Evolutionary conservation across 805 yeast species (phyloP).

Genomic region (Barnettozyma siamensis): DNA sequence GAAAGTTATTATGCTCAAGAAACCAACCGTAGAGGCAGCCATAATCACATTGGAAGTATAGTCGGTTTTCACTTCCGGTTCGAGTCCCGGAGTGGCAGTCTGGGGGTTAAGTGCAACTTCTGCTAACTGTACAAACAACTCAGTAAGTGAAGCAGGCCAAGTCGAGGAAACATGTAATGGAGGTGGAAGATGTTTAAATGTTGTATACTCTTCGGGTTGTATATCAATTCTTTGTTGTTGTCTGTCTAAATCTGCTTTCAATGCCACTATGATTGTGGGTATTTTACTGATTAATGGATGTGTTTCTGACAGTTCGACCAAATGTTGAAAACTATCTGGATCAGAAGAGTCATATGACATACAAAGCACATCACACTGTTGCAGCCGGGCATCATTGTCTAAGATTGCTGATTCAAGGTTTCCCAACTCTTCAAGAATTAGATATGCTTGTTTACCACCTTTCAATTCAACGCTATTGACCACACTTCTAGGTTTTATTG

Average conservation of each 20-base stretch:
- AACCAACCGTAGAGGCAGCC: slow-evolving; percentile 65
- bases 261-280: slow-evolving; percentile 84
- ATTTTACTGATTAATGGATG: slow-evolving; percentile 55
- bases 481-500: slow-evolving; percentile 72
- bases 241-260: slow-evolving; percentile 92
- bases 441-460: slow-evolving; percentile 93
- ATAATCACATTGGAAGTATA: slow-evolving; percentile 46
- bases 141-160: slow-evolving; percentile 85
- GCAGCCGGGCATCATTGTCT: slow-evolving; percentile 61
- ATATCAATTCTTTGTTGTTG: slow-evolving; percentile 84
- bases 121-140: slow-evolving; percentile 78
- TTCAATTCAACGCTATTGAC: slow-evolving; percentile 89
- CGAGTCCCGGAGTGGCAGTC: slow-evolving; percentile 69
- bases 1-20: slow-evolving; percentile 55
- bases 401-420: slow-evolving; percentile 78
- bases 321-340: slow-evolving; percentile 86
- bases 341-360: slow-evolving; percentile 90
- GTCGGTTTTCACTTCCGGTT: slow-evolving; percentile 53
- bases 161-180: slow-evolving; percentile 88
- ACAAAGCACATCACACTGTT: slow-evolving; percentile 88
- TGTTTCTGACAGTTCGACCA: slow-evolving; percentile 60
- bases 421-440: slow-evolving; percentile 86
- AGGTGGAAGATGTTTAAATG: slow-evolving; percentile 58
- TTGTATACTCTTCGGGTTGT: slow-evolving; percentile 85
- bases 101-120: slow-evolving; percentile 83